These are phyloP conservation scores for Pyrenochaeta sp. DNA, from an alignment of 2,329 filamentous ascomycete genomes.

Conservation along the genomic window DNA sequence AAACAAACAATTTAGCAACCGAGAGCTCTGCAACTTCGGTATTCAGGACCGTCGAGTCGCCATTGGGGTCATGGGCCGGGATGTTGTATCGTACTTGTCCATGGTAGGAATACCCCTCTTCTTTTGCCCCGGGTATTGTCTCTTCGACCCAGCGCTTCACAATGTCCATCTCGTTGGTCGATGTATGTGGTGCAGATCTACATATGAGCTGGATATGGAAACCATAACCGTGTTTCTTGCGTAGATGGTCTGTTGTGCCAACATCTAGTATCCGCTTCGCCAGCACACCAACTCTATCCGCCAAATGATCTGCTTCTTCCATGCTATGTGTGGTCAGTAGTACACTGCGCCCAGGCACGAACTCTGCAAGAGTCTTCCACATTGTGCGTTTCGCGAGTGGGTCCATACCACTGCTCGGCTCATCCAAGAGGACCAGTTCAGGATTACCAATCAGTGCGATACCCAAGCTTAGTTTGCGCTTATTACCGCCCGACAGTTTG, in stretches of 20 bases:
- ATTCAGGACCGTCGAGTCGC: constrained; percentile 18
- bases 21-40: constrained; percentile 12
- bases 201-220: constrained; percentile 83
- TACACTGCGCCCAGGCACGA: constrained; percentile 75
- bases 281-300: constrained; percentile 81
- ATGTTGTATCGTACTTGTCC: constrained; percentile 30
- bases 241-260: constrained; percentile 61
- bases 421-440: constrained; percentile 82
- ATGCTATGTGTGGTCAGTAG: constrained; percentile 89
- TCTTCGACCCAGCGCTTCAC: constrained; percentile 71
- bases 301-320: constrained; percentile 90
- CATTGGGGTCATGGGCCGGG: neutral
- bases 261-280: constrained; percentile 81
- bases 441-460: constrained; percentile 92
- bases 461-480: constrained; percentile 83
- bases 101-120: constrained; percentile 47
- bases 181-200: constrained; percentile 74
- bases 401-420: constrained; percentile 86
- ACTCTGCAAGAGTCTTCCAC: constrained; percentile 80
- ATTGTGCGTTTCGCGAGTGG: constrained; percentile 86
- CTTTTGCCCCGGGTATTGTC: constrained; percentile 67
- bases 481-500: constrained; percentile 85
- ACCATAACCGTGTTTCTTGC: constrained; percentile 75
- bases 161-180: constrained; percentile 68
- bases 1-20: constrained; percentile 67